These are phyloP conservation scores for Claviceps citrina DNA, from an alignment of 2,329 filamentous ascomycete species.

Conservation along the genomic window DNA sequence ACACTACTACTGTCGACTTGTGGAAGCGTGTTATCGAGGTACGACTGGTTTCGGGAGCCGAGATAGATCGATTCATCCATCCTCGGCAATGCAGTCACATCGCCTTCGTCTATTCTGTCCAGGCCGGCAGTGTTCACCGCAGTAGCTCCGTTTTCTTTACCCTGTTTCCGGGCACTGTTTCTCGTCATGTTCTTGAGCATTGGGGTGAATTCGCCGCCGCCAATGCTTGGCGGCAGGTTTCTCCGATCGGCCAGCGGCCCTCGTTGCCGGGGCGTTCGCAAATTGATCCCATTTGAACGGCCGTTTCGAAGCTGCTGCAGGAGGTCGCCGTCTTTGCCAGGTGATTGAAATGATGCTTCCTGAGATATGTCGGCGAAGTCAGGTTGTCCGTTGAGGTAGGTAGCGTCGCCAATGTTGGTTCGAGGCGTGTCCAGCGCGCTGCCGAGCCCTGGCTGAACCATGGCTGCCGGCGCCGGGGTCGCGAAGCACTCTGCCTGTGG, in stretches of 20 bases:
- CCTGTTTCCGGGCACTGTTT: conserved; percentile 52
- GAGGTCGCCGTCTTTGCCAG: conserved; percentile 52
- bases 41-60: conserved; percentile 48
- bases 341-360: conserved; percentile 75
- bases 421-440: conserved; percentile 68
- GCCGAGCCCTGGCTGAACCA: conserved; percentile 49
- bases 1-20: conserved; percentile 65
- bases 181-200: conserved; percentile 67
- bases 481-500: background rate
- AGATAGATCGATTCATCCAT: conserved; percentile 60
- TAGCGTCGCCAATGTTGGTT: conserved; percentile 71
- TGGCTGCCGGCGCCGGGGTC: conserved; percentile 19
- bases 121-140: conserved; percentile 54
- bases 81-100: conserved; percentile 58
- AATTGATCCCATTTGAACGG: conserved; percentile 36
- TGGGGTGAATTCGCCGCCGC: conserved; percentile 77
- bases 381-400: conserved; percentile 53
- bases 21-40: conserved; percentile 56
- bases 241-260: conserved; percentile 55
- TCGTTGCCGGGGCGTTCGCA: conserved; percentile 59
- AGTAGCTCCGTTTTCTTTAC: conserved; percentile 45
- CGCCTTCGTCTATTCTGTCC: conserved; percentile 50
- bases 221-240: conserved; percentile 51
- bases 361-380: conserved; percentile 69
- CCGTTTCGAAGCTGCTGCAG: conserved; percentile 60